Evolutionary conservation across 305 asterid genomes (phyloP), one percentile per base, ranked within the genome.

Genomic region (Solanum hybrid): DNA sequence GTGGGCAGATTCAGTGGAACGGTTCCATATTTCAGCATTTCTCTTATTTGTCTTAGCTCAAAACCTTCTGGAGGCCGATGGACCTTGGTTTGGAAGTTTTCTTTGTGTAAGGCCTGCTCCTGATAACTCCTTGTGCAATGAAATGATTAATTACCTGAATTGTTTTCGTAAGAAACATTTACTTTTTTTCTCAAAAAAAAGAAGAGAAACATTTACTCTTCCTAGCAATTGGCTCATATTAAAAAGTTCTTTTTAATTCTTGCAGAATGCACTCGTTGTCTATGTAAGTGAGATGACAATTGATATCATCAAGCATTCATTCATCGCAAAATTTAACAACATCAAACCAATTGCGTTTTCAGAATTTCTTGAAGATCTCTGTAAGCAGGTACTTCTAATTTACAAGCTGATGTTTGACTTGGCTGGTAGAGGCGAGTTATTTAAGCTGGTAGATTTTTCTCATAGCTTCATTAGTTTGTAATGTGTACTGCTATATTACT

Each of bases 21-120:
- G 99, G 92, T 98, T 98, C 95, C 99, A 98, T 91, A 97, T 98
- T 89, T 93, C 94, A 24, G 98, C 99, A 88, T 98, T 97, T 92
- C 92, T 98, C 90, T 91, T 98, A 92, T 97, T 96, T 92, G 99
- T 98, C 93, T 94, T 98, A 91, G 99, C 99, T 92, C 99, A 98
- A 90, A 98, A 97, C 89, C 95, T 98, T 90, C 95, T 92, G 87
- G 99, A 98, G 92, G 98, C 99, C 36, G 99, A 97, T 92, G 99
- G 99, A 87, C 95, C 98, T 91, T 98, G 99, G 99, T 96, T 98
- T 87, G 92, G 92, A 92, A 97, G 93, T 92, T 98, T 97, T 91
- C 90, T 96, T 85, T 93, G 38, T 89, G 99, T 98, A 94, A 94
- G 99, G 13, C 81, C 82, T 69, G 79, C 46, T 56, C 66, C 87